Conservation (phyloP, 257 asterid genomes). For the Solanum lignicaule region DNA sequence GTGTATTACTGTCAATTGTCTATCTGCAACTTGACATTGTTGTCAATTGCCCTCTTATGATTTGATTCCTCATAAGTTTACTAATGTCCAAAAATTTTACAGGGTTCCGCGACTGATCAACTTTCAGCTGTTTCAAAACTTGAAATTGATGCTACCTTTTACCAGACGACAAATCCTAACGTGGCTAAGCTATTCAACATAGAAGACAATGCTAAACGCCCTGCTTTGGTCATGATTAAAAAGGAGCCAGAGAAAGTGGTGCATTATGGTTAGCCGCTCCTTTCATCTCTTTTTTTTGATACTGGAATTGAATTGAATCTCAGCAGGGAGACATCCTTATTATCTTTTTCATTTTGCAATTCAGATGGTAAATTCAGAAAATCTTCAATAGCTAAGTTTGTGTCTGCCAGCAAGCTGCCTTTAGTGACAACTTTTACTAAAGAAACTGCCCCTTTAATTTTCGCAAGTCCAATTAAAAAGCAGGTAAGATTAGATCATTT, state of each 20-base stretch:
- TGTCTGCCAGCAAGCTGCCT: slow-evolving; percentile 81
- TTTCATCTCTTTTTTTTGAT: not conserved
- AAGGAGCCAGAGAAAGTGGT: slow-evolving; percentile 58
- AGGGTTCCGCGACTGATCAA: slow-evolving; percentile 70
- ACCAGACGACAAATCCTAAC: slow-evolving; percentile 58
- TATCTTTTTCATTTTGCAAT: not conserved
- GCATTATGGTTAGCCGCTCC: slow-evolving; percentile 43
- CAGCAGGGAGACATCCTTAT: not conserved
- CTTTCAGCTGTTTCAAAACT: slow-evolving; percentile 71
- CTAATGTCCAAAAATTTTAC: not conserved
- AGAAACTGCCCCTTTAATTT: slow-evolving; percentile 68
- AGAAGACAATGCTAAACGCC: slow-evolving; percentile 47
- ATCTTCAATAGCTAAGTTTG: slow-evolving; percentile 57
- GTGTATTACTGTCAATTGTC: not conserved
- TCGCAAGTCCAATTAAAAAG: slow-evolving; percentile 72
- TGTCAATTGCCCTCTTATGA: not conserved
- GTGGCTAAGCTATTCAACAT: slow-evolving; percentile 70
- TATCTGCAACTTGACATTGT: not conserved
- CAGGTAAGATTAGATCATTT: slow-evolving; percentile 35
- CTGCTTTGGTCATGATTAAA: slow-evolving; percentile 62
- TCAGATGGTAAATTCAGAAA: slow-evolving; percentile 66
- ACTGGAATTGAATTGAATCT: not conserved
- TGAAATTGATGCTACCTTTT: slow-evolving; percentile 62
- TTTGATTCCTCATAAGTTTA: not conserved
- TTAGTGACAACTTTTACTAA: slow-evolving; percentile 64